These are phyloP conservation scores for Fusarium cyanostomum DNA, from an alignment of 2,329 filamentous ascomycete genomes.

Conservation along the genomic window DNA sequence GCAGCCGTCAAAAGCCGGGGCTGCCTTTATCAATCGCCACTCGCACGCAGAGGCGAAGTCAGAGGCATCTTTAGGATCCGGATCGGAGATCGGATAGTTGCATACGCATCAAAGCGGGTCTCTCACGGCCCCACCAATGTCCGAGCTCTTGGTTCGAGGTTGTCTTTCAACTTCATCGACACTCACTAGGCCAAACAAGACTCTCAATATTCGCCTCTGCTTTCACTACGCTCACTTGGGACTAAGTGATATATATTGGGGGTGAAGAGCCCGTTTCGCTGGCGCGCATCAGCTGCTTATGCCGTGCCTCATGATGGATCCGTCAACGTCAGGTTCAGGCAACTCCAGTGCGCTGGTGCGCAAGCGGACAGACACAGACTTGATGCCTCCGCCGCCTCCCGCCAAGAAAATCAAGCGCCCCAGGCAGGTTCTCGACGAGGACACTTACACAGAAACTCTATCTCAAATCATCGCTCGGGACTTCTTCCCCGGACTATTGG, in stretches of 20 bases:
- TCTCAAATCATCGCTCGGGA: constrained; percentile 96
- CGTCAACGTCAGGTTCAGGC: constrained; percentile 29
- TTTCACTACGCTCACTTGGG: too few relatives aligned
- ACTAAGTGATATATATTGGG: neutral
- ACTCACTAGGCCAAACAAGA: neutral
- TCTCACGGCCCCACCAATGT: constrained; percentile 19
- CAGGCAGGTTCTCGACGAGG: constrained; percentile 88
- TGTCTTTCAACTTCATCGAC: constrained; percentile 1
- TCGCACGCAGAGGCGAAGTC: neutral
- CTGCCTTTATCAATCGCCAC: constrained; percentile 38
- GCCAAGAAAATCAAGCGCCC: constrained; percentile 93
- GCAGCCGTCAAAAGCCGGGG: constrained; percentile 26
- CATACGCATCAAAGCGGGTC: constrained; percentile 32
- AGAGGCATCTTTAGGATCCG: neutral
- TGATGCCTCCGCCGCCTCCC: constrained; percentile 86
- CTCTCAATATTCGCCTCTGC: neutral
- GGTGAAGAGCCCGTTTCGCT: neutral
- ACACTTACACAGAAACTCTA: constrained; percentile 88
- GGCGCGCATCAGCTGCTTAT: neutral
- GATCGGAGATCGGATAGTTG: constrained; percentile 36
- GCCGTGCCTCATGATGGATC: constrained; percentile 49
- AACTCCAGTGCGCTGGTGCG: constrained; percentile 69
- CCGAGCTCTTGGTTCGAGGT: neutral
- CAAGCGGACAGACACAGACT: constrained; percentile 74
- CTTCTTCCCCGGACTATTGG: constrained; percentile 92